Conservation (phyloP, 2,329 filamentous ascomycete genomes). For the Pseudogymnoascus sp. region DNA sequence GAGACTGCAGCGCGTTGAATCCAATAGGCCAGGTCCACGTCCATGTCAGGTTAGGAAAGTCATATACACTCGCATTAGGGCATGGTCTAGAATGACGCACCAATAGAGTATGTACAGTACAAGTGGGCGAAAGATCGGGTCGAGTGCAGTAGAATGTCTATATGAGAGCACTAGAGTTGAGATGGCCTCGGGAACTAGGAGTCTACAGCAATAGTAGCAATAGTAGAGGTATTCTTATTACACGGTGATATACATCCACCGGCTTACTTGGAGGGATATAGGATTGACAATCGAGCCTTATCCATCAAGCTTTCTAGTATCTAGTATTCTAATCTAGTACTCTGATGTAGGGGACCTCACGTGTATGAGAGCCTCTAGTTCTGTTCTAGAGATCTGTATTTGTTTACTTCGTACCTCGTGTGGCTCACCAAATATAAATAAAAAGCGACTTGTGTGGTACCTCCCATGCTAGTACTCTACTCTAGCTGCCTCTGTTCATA, state of each 20-base stretch:
- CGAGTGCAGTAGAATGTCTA: neutral
- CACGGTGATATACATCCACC: neutral
- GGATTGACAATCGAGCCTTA: neutral
- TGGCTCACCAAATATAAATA: neutral
- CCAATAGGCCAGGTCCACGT: neutral
- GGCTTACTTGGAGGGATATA: neutral
- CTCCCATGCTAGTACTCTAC: neutral
- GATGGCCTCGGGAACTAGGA: neutral
- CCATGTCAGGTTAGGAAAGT: neutral
- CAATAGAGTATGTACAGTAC: neutral
- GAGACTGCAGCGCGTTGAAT: neutral
- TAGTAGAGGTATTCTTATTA: neutral
- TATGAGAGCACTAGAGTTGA: neutral
- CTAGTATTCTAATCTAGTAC: neutral
- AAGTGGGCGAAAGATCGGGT: neutral
- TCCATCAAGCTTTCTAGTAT: neutral
- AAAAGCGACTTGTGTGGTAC: neutral
- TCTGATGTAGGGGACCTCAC: neutral
- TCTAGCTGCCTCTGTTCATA: neutral
- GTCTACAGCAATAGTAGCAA: neutral
- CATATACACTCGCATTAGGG: conserved; percentile 2
- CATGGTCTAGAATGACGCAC: neutral
- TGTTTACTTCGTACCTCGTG: neutral
- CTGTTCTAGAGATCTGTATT: neutral
- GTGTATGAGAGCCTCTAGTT: neutral